Conservation (phyloP, 2,329 filamentous ascomycete species). For the Fusarium mundagurra region DNA sequence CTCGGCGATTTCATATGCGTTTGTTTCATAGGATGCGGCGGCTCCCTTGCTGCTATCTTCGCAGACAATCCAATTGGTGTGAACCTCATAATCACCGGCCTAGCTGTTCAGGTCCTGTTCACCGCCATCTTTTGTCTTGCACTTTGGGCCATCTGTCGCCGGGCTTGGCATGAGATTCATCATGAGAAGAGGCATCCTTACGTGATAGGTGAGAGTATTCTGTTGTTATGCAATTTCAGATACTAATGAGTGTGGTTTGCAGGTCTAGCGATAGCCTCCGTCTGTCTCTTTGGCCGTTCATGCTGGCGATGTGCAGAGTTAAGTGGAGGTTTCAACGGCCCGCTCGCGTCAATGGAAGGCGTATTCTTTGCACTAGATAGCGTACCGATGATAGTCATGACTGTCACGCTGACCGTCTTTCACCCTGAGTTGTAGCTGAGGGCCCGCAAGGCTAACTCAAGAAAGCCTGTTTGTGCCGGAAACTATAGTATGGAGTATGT, state of each 20-base stretch:
- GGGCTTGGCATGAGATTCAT: background rate
- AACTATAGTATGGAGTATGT: background rate
- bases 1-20: background rate
- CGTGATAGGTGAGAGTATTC: background rate
- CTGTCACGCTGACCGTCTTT: background rate
- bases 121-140: background rate
- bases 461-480: too few species aligned
- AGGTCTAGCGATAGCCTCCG: background rate
- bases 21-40: background rate
- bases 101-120: background rate
- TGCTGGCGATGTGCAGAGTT: constrained; percentile 1
- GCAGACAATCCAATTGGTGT: background rate
- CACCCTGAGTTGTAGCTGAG: background rate
- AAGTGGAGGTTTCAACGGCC: background rate
- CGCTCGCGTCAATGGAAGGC: background rate
- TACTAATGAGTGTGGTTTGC: background rate
- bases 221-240: too few species aligned
- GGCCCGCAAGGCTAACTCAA: background rate
- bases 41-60: background rate
- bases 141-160: background rate
- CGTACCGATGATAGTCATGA: background rate
- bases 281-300: background rate
- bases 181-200: background rate
- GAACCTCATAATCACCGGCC: background rate
- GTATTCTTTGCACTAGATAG: background rate